Evolutionary conservation across 441 rosid species (phyloP), one percentile per base, ranked within the genome.

Genomic region (Capsella rubella): DNA sequence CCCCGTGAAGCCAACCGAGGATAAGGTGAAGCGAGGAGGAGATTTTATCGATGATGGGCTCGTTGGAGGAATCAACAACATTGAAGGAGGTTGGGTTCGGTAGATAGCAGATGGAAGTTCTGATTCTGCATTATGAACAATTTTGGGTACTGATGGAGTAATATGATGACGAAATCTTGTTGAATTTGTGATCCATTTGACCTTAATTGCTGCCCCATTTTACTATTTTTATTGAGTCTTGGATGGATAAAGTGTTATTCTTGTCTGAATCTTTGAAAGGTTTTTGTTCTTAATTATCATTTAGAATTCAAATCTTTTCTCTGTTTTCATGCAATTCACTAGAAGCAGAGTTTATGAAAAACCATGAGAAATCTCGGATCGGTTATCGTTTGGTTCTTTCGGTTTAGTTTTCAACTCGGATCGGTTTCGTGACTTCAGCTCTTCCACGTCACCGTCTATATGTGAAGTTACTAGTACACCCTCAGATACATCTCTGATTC

Each of bases 1-100:
- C 74, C 99, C 99, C 0, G 91, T 78, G 37, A 79, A 80, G 86
- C 78, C 78, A 4, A 64, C 58, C 0, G 97, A 90, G 78, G 62
- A 81, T 53, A 93, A 90, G 80, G 97, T 90, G 81, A 93, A 93
- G 79, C 76, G 91, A 51, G 86, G 87, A 12, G 85, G 87, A 3
- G 97, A 94, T 52, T 90, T 88, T 29, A 43, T 91, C 57, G 98
- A 94, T 56, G 99, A 91, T 73, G 99, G 99, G 9, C 81, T 91
- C 51, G 82, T 77, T 60, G 99, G 97, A 70, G 85, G 87, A 49
- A 72, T 88, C 4, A 89, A 89, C 13, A 81, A 85, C 78, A 87
- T 91, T 35, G 89, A 90, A 71, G 95, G 89, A 18, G 98, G 91
- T 10, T 93, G 97, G 90, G 87, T 93, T 75, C 74, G 81, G 66